Percentiles rank a stretch among this genome's conserved stretches.
These are phyloP conservation scores for Orychophragmus violaceus DNA, from an alignment of 345 rosid genomes.

Conservation along the genomic window DNA sequence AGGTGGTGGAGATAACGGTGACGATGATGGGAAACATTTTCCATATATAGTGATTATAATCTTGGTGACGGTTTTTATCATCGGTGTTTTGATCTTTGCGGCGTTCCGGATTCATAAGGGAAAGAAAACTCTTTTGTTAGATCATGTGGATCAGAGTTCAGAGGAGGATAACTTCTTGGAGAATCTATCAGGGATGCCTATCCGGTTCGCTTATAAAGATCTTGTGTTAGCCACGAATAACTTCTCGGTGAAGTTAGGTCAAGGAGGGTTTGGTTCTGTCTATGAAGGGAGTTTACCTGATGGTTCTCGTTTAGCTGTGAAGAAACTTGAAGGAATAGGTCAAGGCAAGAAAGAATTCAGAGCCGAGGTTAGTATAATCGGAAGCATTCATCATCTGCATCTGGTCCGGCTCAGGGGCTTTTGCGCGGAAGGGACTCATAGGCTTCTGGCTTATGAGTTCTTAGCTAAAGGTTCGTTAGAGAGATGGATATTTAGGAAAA, in stretches of 20 bases:
- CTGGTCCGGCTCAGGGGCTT: slow-evolving; percentile 79
- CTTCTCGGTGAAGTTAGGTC: slow-evolving; percentile 81
- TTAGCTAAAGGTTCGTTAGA: slow-evolving; percentile 82
- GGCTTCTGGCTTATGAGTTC: slow-evolving; percentile 84
- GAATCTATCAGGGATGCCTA: slow-evolving; percentile 71
- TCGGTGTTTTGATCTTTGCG: slow-evolving; percentile 42
- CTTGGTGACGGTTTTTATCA: slow-evolving; percentile 42
- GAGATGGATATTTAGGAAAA: slow-evolving; percentile 74
- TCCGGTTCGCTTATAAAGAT: slow-evolving; percentile 64
- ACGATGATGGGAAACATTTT: slow-evolving; percentile 36
- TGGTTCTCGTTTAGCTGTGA: slow-evolving; percentile 82
- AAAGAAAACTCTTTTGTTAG: slow-evolving; percentile 28
- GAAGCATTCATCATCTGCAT: slow-evolving; percentile 87
- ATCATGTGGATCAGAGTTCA: slow-evolving; percentile 37
- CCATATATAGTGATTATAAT: slow-evolving; percentile 49
- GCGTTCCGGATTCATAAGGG: slow-evolving; percentile 42
- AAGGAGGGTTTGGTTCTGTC: slow-evolving; percentile 94
- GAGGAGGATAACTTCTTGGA: slow-evolving; percentile 82
- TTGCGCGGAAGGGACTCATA: slow-evolving; percentile 77
- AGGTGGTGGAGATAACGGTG: slow-evolving; percentile 16
- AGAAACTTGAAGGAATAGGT: slow-evolving; percentile 89
- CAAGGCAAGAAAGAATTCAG: slow-evolving; percentile 95
- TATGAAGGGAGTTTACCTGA: slow-evolving; percentile 70
- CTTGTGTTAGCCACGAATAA: slow-evolving; percentile 71
- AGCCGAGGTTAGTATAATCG: slow-evolving; percentile 89